These are phyloP conservation scores for Phytomonas sp. DNA, from an alignment of 208 protist species.

Conservation along the genomic window DNA sequence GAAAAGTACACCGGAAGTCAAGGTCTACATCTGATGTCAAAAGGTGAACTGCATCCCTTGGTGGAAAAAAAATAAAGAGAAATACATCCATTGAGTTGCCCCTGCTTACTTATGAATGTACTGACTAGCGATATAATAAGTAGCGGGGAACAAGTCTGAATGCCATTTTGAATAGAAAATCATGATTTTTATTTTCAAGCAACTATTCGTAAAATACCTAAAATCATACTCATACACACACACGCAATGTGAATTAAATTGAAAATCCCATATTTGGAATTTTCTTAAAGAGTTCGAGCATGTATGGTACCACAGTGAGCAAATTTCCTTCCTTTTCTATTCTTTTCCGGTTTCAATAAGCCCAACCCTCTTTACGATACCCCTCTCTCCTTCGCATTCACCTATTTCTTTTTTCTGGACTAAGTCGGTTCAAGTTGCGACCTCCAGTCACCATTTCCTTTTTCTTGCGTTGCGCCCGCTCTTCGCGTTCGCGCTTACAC, in stretches of 20 bases:
- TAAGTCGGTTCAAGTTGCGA: slow-evolving; percentile 2
- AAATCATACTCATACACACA: slow-evolving; percentile 2
- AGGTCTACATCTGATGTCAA: neutral
- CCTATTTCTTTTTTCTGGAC: slow-evolving; percentile 1
- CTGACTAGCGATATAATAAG: neutral
- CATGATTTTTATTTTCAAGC: slow-evolving; percentile 4
- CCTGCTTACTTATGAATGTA: neutral
- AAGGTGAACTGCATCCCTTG: neutral
- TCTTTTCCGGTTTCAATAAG: neutral
- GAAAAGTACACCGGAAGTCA: neutral
- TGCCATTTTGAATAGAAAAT: slow-evolving; percentile 11
- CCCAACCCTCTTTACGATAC: neutral
- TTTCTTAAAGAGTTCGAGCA: neutral
- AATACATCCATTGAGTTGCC: neutral
- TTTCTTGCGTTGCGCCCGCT: slow-evolving; percentile 56
- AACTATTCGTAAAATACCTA: neutral
- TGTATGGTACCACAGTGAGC: neutral
- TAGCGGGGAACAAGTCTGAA: neutral
- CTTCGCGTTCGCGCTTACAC: slow-evolving; percentile 70
- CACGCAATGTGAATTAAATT: slow-evolving; percentile 13
- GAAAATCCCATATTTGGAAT: slow-evolving; percentile 11
- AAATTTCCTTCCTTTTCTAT: slow-evolving; percentile 3
- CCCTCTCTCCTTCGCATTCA: neutral
- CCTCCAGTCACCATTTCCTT: slow-evolving; percentile 19
- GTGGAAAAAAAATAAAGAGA: neutral